Base-by-base conservation (phyloP, 2,329 filamentous ascomycete genomes). In the Exophiala aquamarina region DNA sequence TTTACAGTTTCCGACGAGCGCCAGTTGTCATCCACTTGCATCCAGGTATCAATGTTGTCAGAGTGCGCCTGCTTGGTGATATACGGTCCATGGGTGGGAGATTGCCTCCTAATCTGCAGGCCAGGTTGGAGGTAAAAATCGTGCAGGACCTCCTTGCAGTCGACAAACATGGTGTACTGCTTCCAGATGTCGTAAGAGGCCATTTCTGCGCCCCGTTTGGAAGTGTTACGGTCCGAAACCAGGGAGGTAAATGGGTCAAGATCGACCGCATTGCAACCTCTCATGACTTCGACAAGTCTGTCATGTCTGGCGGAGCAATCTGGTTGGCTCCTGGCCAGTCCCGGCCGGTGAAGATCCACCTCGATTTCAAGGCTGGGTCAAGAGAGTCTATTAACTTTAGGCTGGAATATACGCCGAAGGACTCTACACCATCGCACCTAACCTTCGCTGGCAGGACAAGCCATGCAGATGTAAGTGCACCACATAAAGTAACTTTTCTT, bases 31-130 rank as follows among this genome's bases (percentile, higher is more conserved):
- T 81, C 11, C 66, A 70, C 33, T 66, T 82, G 11, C 51, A 61
- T 2, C 74, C 75, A 15, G 79, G 79, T 15, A 52, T 52, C 11
- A 78, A 82, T 63, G 62, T 61, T 19, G 59, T 83, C 37, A 75
- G 81, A 52, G 32, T 81, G 9, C 73, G 78, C 20, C 63, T 81
- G 3, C 65, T 77, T 13, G 70, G 78, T 53, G 79, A 82, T 64
- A 74, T 81, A n/a, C 68, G 79, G 48, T 71, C 74, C 5, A 73
- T 79, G 61, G 78, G 78, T 31, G 78, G 74, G 4, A 64, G 73
- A 23, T 69, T 66, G n/a, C 63, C 69, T 18, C 75, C 77, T 6
- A 67, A 55, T 3, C 64, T 80, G 13, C 65, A 70, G 17, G 63
- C 78, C 21, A 60, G 60, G 2, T 46, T 77, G 21, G 61, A 65